Conservation (phyloP, 495 filamentous ascomycete species). For the Lophiotrema nucula region DNA sequence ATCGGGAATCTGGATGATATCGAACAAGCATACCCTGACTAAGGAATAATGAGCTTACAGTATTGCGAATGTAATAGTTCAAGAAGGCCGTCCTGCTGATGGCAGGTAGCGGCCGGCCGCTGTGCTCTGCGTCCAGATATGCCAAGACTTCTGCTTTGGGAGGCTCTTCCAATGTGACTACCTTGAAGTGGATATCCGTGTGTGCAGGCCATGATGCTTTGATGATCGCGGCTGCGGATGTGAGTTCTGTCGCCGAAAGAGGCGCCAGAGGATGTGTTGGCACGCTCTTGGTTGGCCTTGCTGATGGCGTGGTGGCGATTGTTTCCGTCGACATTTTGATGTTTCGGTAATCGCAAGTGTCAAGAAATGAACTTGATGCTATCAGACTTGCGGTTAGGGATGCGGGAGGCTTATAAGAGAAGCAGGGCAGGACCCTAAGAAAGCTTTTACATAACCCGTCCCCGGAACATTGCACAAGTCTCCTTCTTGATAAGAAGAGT, state of each 20-base stretch:
- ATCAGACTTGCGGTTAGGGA: neutral
- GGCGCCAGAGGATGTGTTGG: slow-evolving; percentile 59
- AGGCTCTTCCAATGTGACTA: slow-evolving; percentile 64
- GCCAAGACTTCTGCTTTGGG: slow-evolving; percentile 57
- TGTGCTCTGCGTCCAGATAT: slow-evolving; percentile 50
- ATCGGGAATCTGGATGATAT: neutral
- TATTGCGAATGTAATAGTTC: slow-evolving; percentile 63
- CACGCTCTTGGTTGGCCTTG: slow-evolving; percentile 16
- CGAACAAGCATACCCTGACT: neutral
- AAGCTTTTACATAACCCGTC: slow-evolving; percentile 6
- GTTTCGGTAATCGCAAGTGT: neutral
- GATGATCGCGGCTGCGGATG: slow-evolving; percentile 45
- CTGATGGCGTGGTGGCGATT: slow-evolving; percentile 15
- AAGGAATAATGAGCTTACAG: slow-evolving; percentile 51
- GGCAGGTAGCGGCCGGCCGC: slow-evolving; percentile 37
- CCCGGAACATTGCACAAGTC: neutral
- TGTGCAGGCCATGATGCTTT: slow-evolving; percentile 51
- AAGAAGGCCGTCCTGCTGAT: slow-evolving; percentile 57
- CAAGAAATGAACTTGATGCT: neutral
- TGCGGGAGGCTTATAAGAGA: neutral
- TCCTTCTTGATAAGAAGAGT: slow-evolving; percentile 12
- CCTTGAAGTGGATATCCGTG: slow-evolving; percentile 62
- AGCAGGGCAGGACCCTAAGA: neutral
- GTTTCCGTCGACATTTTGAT: slow-evolving; percentile 30
- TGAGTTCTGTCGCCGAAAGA: slow-evolving; percentile 57